Evolutionary conservation across 495 filamentous ascomycete genomes (phyloP).

Genomic region (Penicillium ochrochloron): DNA sequence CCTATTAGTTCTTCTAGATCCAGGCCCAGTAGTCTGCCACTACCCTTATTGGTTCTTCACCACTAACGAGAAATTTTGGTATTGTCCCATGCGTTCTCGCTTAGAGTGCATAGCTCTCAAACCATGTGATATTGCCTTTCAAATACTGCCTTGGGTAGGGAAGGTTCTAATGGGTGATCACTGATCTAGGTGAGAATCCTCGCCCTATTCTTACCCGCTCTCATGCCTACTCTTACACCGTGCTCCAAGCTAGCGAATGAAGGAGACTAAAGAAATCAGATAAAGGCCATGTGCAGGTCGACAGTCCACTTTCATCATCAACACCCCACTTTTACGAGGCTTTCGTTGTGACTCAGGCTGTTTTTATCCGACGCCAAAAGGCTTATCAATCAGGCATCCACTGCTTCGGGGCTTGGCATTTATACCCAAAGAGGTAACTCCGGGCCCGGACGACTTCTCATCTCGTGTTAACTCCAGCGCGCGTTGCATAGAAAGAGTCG

Average conservation of each 20-base stretch:
- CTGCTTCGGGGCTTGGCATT: slow-evolving; percentile 20
- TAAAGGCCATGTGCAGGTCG: background rate
- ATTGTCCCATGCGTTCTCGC: too few species aligned
- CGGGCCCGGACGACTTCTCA: slow-evolving; percentile 20
- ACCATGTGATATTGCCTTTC: too few species aligned
- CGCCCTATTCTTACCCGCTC: too few species aligned
- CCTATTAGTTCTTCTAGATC: too few species aligned
- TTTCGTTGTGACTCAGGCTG: slow-evolving; percentile 3
- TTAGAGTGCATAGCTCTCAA: too few species aligned
- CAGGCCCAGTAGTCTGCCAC: too few species aligned
- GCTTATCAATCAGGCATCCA: slow-evolving; percentile 24
- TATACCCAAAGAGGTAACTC: slow-evolving; percentile 22
- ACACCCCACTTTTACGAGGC: slow-evolving; percentile 2
- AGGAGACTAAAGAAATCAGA: background rate
- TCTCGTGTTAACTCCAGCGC: slow-evolving; percentile 14
- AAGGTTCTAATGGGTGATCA: too few species aligned
- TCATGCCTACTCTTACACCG: too few species aligned
- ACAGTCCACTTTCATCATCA: background rate
- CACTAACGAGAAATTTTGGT: too few species aligned
- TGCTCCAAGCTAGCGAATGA: background rate
- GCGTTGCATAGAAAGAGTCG: slow-evolving; percentile 12
- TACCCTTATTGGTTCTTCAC: too few species aligned
- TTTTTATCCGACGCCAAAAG: slow-evolving; percentile 1
- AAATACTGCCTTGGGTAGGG: too few species aligned
- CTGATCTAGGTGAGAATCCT: too few species aligned